A percentile compares a stretch with the other conserved stretches of the same genome.
Conservation (phyloP, 495 filamentous ascomycete genomes). For the Lepraria neglecta region DNA sequence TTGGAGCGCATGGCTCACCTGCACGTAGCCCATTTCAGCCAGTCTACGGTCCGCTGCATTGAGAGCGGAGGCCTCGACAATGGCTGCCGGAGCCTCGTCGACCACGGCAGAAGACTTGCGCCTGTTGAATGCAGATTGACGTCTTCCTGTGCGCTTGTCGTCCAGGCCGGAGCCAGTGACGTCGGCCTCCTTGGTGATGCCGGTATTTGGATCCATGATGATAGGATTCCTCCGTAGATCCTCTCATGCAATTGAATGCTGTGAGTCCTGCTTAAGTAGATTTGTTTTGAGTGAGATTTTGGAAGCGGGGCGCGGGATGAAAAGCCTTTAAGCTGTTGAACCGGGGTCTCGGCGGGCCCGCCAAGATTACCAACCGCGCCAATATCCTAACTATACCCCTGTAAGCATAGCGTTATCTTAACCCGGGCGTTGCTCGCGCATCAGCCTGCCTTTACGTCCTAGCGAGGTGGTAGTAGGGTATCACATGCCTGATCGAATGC, state of each 20-base stretch:
- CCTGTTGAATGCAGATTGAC: slow-evolving; percentile 14
- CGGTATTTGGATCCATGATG: slow-evolving; percentile 5
- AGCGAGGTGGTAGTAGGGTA: neutral
- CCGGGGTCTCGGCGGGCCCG: neutral
- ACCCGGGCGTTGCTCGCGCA: neutral
- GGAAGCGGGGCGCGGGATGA: neutral
- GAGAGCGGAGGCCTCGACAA: slow-evolving; percentile 24
- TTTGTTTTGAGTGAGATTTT: neutral
- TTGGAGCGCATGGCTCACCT: slow-evolving; percentile 19
- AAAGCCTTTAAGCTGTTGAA: neutral
- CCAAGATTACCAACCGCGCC: neutral
- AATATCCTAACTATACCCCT: neutral
- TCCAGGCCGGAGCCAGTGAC: neutral
- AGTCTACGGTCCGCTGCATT: slow-evolving; percentile 26
- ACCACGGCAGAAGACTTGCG: slow-evolving; percentile 26
- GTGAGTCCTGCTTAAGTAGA: neutral
- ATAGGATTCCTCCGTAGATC: neutral
- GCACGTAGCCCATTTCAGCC: slow-evolving; percentile 33
- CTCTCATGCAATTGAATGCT: slow-evolving; percentile 8
- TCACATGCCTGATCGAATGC: no score
- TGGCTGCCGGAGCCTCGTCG: slow-evolving; percentile 15
- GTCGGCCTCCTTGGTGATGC: neutral
- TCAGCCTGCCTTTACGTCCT: neutral
- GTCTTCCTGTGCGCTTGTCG: slow-evolving; percentile 10
- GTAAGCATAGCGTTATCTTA: slow-evolving; percentile 3